phyloP scores from a whole-genome alignment of 139 green algal genomes.

The Desmodesmus armatus region DNA sequence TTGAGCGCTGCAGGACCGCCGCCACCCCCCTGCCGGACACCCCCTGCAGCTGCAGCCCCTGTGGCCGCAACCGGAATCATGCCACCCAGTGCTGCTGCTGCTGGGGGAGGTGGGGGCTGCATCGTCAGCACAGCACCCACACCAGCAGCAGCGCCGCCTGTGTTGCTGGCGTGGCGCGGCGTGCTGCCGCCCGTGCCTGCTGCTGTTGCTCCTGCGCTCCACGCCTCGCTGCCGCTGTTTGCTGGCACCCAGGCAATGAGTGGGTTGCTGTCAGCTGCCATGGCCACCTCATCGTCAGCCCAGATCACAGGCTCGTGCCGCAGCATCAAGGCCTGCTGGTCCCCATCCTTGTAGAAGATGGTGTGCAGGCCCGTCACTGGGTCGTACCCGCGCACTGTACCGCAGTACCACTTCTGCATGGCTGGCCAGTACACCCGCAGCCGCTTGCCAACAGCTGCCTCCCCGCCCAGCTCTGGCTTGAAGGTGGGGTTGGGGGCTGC shows the following conservation, averaged over 20 bases:
- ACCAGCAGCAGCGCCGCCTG: too few species aligned
- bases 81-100: neutral
- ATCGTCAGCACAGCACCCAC: neutral
- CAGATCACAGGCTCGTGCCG: constrained; percentile 70
- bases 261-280: neutral
- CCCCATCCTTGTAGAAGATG: constrained; percentile 73
- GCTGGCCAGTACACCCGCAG: constrained; percentile 74
- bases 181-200: neutral
- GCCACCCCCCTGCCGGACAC: neutral
- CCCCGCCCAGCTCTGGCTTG: constrained; percentile 18
- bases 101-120: neutral
- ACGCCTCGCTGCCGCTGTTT: neutral
- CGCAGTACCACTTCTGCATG: constrained; percentile 73
- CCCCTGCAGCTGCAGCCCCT: neutral
- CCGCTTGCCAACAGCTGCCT: constrained; percentile 52
- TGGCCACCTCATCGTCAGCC: constrained; percentile 20
- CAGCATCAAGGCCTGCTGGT: constrained; percentile 61
- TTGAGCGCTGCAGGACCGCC: neutral
- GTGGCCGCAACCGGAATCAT: neutral
- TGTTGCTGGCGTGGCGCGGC: neutral
- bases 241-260: neutral
- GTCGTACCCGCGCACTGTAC: constrained; percentile 66
- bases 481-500: constrained; percentile 63
- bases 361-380: constrained; percentile 51
- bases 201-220: neutral